These are phyloP conservation scores for Phytophthora pseudosyringae DNA, from an alignment of 352 stramenopile species.

Conservation along the genomic window DNA sequence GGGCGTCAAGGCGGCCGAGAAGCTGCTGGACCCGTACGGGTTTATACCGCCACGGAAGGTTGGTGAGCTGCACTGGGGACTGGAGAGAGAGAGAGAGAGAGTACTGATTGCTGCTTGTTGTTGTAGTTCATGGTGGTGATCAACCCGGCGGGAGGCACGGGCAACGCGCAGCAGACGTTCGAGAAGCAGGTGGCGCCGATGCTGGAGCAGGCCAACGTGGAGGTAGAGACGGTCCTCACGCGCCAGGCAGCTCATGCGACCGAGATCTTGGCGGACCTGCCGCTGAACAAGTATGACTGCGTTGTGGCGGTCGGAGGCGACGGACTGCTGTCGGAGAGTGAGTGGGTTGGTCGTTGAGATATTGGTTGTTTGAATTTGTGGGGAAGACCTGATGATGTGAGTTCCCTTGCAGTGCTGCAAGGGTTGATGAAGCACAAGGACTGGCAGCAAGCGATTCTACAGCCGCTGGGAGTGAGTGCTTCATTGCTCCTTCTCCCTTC, in stretches of 20 bases:
- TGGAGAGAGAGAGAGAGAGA: not conserved
- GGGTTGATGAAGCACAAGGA: slow-evolving; percentile 70
- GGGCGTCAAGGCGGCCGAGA: slow-evolving; percentile 28
- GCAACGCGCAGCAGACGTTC: slow-evolving; percentile 59
- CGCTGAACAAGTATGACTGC: slow-evolving; percentile 65
- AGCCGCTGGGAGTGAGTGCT: slow-evolving; percentile 55
- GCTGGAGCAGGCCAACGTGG: slow-evolving; percentile 62
- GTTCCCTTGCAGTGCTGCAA: slow-evolving; percentile 62
- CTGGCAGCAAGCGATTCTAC: slow-evolving; percentile 61
- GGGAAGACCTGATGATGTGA: slow-evolving; percentile 11
- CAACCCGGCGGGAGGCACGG: slow-evolving; percentile 67
- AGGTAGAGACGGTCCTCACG: slow-evolving; percentile 61
- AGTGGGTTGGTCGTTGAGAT: slow-evolving; percentile 16
- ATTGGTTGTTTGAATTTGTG: not conserved
- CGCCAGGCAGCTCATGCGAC: slow-evolving; percentile 62
- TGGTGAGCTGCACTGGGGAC: slow-evolving; percentile 3
- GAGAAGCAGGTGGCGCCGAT: slow-evolving; percentile 57
- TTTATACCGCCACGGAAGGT: slow-evolving; percentile 27
- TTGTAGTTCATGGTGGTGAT: slow-evolving; percentile 71
- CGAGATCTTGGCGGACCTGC: slow-evolving; percentile 48
- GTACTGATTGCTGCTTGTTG: slow-evolving; percentile 10
- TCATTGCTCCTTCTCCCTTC: not conserved
- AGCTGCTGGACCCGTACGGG: slow-evolving; percentile 49
- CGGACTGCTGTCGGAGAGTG: slow-evolving; percentile 73
- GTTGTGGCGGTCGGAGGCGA: slow-evolving; percentile 74